These are phyloP conservation scores for Euphorbia pulcherrima DNA, from an alignment of 345 rosid genomes.

Conservation along the genomic window DNA sequence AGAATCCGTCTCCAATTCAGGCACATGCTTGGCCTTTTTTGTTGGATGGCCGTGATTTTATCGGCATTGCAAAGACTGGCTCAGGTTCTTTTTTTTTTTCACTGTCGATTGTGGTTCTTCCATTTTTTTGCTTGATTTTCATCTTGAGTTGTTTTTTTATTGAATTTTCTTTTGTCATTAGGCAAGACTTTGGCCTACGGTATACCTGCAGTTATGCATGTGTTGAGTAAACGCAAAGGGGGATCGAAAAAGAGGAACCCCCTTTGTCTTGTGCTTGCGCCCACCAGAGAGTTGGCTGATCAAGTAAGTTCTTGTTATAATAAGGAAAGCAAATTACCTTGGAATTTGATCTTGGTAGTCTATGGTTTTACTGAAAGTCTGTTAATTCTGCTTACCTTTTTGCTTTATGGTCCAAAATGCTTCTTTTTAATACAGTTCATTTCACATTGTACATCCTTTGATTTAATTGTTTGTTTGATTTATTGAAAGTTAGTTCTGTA, in stretches of 20 bases:
- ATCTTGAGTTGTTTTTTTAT: background rate
- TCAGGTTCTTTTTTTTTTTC: conserved; percentile 51
- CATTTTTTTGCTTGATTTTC: background rate
- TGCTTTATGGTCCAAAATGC: background rate
- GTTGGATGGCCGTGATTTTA: conserved; percentile 83
- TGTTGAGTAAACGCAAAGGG: conserved; percentile 62
- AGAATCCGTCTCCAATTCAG: conserved; percentile 86
- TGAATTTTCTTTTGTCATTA: conserved; percentile 17
- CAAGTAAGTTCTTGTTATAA: conserved; percentile 43
- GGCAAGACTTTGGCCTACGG: conserved; percentile 95
- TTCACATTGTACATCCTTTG: background rate
- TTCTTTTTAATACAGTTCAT: background rate
- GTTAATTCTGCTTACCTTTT: background rate
- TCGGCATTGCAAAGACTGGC: conserved; percentile 95
- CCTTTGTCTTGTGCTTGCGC: conserved; percentile 87
- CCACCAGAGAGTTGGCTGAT: conserved; percentile 92
- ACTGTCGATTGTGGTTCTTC: background rate
- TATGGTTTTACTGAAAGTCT: background rate
- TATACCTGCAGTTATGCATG: conserved; percentile 82
- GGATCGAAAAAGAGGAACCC: conserved; percentile 53
- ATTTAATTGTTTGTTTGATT: background rate
- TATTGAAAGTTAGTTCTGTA: background rate
- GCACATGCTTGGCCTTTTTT: conserved; percentile 91
- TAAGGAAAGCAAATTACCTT: background rate
- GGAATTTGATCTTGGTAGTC: background rate